Base-by-base conservation (phyloP, 345 rosid species). In the Sonneratia alba region DNA sequence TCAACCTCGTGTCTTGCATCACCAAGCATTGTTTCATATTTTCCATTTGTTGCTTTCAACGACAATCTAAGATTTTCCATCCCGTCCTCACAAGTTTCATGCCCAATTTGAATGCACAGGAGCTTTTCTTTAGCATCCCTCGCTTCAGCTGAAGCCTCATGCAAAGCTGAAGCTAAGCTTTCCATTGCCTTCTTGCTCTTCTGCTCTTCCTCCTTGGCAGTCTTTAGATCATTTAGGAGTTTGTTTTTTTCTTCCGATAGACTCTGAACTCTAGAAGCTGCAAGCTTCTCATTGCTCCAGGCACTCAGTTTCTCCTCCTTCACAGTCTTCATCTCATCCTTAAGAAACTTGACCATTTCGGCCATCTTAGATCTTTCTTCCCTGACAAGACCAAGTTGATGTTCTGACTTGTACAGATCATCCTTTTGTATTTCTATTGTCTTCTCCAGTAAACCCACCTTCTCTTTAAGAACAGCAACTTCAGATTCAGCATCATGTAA, bases 161-260 rank as follows among this genome's bases (percentile, higher is more conserved):
- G 99, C 40, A 95, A 82, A 19, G 97, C 97, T 3, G 96, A 90
- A 73, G 99, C 97, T 75, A 95, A 85, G 69, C 89, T 92, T 81
- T 95, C 99, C 96, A 92, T 92, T 47, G 97, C 99, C 84, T 89
- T 89, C 84, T 95, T 92, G 88, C 91, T 89, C 89, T 87, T 95
- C 81, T 90, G 93, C 70, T 92, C 98, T 84, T 92, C 97, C 24
- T 87, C 90, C 80, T 80, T 85, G 36, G 91, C 83, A 72, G 68
- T 86, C 76, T 89, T 90, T 72, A 92, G 72, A 42, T 95, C 92
- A 53, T 83, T 80, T 48, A 92, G 81, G 38, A 92, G 92, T 62
- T 84, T 86, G 82, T 82, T 84, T 75, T 83, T 95, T 86, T 95
- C 97, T 74, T 89, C 94, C 42, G 85, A 69, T 56, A 92, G 83